Base-by-base conservation (phyloP, 306 rosid species). In the Prunus mume region DNA sequence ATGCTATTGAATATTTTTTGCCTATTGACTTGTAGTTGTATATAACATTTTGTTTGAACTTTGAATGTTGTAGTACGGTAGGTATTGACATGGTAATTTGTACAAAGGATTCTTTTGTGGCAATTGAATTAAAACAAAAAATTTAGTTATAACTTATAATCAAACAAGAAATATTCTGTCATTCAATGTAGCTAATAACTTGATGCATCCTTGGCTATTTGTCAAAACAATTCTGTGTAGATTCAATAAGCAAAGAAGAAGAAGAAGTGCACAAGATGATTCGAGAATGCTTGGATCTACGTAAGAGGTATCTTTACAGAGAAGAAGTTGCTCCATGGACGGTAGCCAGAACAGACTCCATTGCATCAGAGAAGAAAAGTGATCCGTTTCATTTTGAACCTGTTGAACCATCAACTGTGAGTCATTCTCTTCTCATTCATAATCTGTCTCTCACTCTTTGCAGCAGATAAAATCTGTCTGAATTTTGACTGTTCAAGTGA, bases 381-480 rank as follows among this genome's bases (percentile, higher is more conserved):
- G 80, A 81, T 66, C 85, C 83, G 11, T 84, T 77, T 84, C 79
- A 78, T 76, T 84, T 84, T 51, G 85, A 84, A 58, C 74, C 85
- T 68, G 63, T 81, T 24, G 77, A 81, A 68, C 70, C 83, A n/a
- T 77, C 88, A 78, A 47, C 64, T 55, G 88, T 84, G 73, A 78
- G 85, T 74, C 41, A 49, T 55, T 65, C 3, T 60, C 32, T 43
- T 15, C 54, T 73, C 30, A 24, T 62, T 43, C 51, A 66, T 46
- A 76, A 24, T 65, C 1, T 60, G 12, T 68, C 10, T 58, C 27
- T 41, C 64, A 49, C 25, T 65, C 61, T 5, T 76, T 52, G 67
- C 65, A 70, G 61, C 65, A 19, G 32, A 11, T 62, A 57, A 61
- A 71, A 79, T 71, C 65, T 82, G 50, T 47, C 57, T 32, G 77